Base-by-base conservation (phyloP, 176 grass and related monocot species). In the Saccharum spontaneum region DNA sequence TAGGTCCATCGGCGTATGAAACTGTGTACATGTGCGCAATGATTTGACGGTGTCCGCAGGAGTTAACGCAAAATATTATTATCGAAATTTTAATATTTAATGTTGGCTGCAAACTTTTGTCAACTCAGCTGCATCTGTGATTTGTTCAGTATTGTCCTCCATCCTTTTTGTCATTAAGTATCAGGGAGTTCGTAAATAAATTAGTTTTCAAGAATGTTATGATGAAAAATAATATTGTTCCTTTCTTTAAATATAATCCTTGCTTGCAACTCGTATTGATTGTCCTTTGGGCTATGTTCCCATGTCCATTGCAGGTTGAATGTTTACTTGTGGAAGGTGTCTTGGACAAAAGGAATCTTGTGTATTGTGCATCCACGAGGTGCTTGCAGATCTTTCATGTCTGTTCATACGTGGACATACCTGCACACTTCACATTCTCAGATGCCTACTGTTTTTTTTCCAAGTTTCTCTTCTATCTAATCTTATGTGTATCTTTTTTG, bases 291-390 rank as follows among this genome's bases (percentile, higher is more conserved):
- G 8, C 22, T 39, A 75, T 6, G 18, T 85, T 76, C 16, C 38
- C 22, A 65, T 86, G 67, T 87, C 39, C 31, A 46, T 75, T 87
- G 36, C 85, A 98, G 96, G 87, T 98, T 45, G 96, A 95, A 44
- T 98, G 96, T 74, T 87, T 98, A 38, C 91, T 91, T 48, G 89
- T 98, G 28, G 91, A 94, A 83, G 96, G 93, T 60, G 93, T 98
- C 55, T 74, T 98, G 83, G 96, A 94, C 80, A 95, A 94, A 87
- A 89, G 86, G 70, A 98, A 98, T 87, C 96, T 98, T 83, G 96
- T 98, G 28, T 98, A 98, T 83, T 95, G 96, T 80, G 96, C 96
- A 90, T 95, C 91, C 81, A 98, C 96, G 7, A 98, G 96, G 96
- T 98, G 90, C 36, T 78, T 78, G 36, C 55, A 66, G 52, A 43